Percentiles rank a stretch among this genome's conserved stretches.
phyloP scores from a whole-genome alignment of 805 yeast species.

The Hanseniaspora vineae region DNA sequence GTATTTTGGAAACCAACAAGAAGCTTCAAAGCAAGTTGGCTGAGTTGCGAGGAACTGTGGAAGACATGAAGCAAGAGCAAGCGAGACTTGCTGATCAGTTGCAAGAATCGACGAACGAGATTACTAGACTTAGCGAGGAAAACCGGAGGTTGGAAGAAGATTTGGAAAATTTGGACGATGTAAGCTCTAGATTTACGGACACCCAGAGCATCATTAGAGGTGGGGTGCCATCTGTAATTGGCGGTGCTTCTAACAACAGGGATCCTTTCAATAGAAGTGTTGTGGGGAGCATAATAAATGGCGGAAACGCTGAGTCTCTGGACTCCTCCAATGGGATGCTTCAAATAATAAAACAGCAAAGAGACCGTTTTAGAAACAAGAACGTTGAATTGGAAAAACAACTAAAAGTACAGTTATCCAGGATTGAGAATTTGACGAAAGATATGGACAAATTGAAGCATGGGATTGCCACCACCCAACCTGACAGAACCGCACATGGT shows the following conservation, averaged over 20 bases:
- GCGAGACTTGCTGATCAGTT: not conserved
- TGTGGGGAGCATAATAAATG: constrained; percentile 13
- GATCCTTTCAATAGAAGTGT: constrained; percentile 6
- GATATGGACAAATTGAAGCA: constrained; percentile 24
- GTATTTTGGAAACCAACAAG: constrained; percentile 58
- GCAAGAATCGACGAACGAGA: constrained; percentile 7
- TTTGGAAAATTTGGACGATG: constrained; percentile 43
- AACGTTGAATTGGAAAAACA: constrained; percentile 79
- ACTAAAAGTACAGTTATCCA: constrained; percentile 40
- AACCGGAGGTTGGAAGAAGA: constrained; percentile 66
- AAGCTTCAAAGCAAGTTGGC: constrained; percentile 60
- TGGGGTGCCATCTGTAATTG: constrained; percentile 1
- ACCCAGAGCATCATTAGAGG: constrained; percentile 43
- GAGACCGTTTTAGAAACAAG: constrained; percentile 82
- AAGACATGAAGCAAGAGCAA: constrained; percentile 31
- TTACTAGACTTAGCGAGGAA: constrained; percentile 29
- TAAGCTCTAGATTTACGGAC: constrained; percentile 27
- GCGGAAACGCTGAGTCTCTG: constrained; percentile 17
- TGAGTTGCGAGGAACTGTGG: constrained; percentile 46
- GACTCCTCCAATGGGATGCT: constrained; percentile 34
- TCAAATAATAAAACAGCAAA: constrained; percentile 85
- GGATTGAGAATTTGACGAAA: constrained; percentile 46
- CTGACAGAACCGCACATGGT: not conserved
- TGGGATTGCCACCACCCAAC: not conserved
- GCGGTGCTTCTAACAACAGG: not conserved